These are phyloP conservation scores for Fomitopsis betulina DNA, from an alignment of 1,284 basidiomycete genomes.

Conservation along the genomic window DNA sequence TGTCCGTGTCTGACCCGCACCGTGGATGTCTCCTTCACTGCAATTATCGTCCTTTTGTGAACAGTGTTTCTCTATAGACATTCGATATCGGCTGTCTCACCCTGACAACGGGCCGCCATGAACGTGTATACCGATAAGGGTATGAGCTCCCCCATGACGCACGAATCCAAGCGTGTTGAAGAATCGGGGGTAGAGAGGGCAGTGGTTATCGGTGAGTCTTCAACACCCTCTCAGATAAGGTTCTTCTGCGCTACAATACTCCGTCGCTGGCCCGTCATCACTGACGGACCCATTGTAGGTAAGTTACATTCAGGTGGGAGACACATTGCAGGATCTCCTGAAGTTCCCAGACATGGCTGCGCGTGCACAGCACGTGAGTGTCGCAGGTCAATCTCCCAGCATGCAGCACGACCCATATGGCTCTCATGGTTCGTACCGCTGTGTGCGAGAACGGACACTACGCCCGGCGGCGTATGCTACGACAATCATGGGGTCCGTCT, in stretches of 20 bases:
- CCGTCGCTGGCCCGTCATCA: background rate
- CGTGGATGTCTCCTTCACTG: background rate
- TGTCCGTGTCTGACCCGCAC: background rate
- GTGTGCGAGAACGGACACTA: background rate
- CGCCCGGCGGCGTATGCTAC: background rate
- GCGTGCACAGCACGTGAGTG: constrained; percentile 14
- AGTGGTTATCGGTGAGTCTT: background rate
- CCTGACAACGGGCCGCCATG: background rate
- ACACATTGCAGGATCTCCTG: background rate
- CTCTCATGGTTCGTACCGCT: background rate
- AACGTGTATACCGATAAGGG: background rate
- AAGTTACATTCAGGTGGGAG: background rate
- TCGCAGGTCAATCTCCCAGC: constrained; percentile 5
- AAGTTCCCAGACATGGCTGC: constrained; percentile 4
- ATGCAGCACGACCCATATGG: background rate
- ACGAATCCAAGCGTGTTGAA: background rate
- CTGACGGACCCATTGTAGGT: background rate
- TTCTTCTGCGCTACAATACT: background rate
- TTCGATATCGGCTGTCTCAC: background rate
- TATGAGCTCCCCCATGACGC: background rate
- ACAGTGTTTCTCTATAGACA: background rate
- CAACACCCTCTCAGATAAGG: background rate
- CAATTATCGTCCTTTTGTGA: background rate
- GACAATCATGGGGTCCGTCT: background rate
- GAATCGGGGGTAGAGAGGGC: background rate